Conservation (phyloP, 306 rosid genomes). For the Lablab purpureus region DNA sequence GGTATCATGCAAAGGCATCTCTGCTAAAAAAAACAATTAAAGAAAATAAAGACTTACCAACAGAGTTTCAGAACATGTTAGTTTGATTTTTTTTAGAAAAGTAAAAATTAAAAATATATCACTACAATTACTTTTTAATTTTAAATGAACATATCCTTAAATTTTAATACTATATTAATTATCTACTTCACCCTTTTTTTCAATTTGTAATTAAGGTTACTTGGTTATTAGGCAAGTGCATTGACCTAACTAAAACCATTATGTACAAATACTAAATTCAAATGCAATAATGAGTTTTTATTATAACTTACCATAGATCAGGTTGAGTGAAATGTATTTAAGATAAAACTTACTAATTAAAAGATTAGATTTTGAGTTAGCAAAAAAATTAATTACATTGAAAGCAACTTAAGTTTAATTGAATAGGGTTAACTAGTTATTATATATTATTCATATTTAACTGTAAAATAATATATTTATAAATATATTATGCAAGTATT, state of each 20-base stretch:
- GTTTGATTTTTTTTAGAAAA: not conserved
- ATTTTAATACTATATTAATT: not conserved
- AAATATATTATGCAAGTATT: no score
- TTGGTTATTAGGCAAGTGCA: not conserved
- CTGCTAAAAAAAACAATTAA: not conserved
- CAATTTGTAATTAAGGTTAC: not conserved
- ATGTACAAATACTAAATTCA: not conserved
- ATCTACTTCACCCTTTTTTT: not conserved
- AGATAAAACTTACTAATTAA: not conserved
- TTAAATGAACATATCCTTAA: not conserved
- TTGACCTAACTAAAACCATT: not conserved
- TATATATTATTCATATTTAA: not conserved
- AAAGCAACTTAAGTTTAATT: not conserved
- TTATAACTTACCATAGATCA: not conserved
- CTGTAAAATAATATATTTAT: not conserved
- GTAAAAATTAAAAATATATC: not conserved
- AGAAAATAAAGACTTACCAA: not conserved
- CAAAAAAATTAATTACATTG: not conserved
- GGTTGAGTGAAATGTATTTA: not conserved
- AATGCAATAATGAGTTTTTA: not conserved
- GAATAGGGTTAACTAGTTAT: no score
- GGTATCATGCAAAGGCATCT: conserved; percentile 17
- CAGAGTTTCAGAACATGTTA: not conserved
- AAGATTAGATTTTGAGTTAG: not conserved
- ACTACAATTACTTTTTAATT: not conserved